Percentiles rank a stretch among this genome's conserved stretches.
Evolutionary conservation across 2,329 filamentous ascomycete species (phyloP).

Genomic region (Curvularia hawaiiensis): DNA sequence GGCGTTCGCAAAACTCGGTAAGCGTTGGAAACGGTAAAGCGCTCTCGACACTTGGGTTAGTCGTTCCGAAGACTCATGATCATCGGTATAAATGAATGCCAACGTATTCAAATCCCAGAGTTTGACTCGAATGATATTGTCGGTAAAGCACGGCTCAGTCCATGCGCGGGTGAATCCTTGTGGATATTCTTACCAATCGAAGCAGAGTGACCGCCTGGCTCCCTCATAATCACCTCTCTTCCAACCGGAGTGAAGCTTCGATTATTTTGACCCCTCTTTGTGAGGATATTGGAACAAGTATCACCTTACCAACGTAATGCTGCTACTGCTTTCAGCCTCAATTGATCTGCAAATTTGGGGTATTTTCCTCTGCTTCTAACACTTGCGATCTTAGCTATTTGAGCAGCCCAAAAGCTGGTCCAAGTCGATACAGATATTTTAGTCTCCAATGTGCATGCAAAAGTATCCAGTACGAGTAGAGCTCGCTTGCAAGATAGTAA

Average conservation of each 20-base stretch:
- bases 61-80: constrained; percentile 4
- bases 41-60: constrained; percentile 1
- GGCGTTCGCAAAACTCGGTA: constrained; percentile 14
- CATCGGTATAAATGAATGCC: not conserved
- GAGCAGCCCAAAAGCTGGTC: not conserved
- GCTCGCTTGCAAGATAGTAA: not conserved
- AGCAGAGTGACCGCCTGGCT: not conserved
- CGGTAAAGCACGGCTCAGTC: not conserved
- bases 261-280: not conserved
- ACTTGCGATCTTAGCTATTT: not conserved
- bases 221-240: not conserved
- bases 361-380: not conserved
- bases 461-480: not conserved
- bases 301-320: not conserved
- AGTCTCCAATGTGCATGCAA: not conserved
- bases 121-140: not conserved
- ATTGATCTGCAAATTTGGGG: too few species aligned
- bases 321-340: not conserved
- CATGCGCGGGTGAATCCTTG: not conserved
- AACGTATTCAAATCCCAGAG: not conserved
- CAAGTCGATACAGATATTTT: not conserved
- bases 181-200: too few species aligned
- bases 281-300: too few species aligned
- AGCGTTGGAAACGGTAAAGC: constrained; percentile 6
- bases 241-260: not conserved